Base-by-base conservation (phyloP, 2,329 filamentous ascomycete genomes). In the Teratosphaeriaceae sp. region DNA sequence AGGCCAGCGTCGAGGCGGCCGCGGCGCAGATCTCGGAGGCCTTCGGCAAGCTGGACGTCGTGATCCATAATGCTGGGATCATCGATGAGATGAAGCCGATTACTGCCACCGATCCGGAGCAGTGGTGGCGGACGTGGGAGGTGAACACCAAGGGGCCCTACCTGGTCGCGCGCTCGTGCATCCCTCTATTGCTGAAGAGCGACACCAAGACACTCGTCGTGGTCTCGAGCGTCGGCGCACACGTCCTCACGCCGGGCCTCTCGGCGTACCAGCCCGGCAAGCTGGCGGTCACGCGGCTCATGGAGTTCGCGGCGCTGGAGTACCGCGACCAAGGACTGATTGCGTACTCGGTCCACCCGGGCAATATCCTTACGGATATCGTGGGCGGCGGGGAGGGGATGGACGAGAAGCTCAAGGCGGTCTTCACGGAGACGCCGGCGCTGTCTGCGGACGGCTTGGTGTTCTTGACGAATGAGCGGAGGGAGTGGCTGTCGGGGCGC, bases 181-280 rank as follows among this genome's bases (percentile, higher is more conserved):
- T 79, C 11, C 69, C 72, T 0, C 45, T 70, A 20, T 45, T 76
- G 2, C 45, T 54, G 1, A 35, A 59, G 18, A 58, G 46, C 9
- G 45, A 62, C 18, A 43, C 57, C 31, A 69, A 68, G 50, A 71
- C 64, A 4, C 57, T 71, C 43, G 59, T 76, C 46, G 62, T 63
- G 31, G 48, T 67, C 3, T 54, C 62, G 21, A 72, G 67, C 42
- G 56, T 60, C 21, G 71, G 67, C 2, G 70, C 64, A 1, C 57
- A 66, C 16, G 33, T 55, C 5, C 45, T 60, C 5, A 40, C 30
- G 0, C 57, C 57, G 0, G 63, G 64, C 1, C 66, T 59, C 0
- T 72, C 67, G 8, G 63, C 64, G 0, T 77, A 76, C 51, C 68
- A 72, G 51, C 60, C 61, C 2, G 59, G 61, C 36, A 75, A 76